Percentiles rank a stretch among this genome's conserved stretches.
Evolutionary conservation across 345 rosid species (phyloP).

Genomic region (Populus nigra): DNA sequence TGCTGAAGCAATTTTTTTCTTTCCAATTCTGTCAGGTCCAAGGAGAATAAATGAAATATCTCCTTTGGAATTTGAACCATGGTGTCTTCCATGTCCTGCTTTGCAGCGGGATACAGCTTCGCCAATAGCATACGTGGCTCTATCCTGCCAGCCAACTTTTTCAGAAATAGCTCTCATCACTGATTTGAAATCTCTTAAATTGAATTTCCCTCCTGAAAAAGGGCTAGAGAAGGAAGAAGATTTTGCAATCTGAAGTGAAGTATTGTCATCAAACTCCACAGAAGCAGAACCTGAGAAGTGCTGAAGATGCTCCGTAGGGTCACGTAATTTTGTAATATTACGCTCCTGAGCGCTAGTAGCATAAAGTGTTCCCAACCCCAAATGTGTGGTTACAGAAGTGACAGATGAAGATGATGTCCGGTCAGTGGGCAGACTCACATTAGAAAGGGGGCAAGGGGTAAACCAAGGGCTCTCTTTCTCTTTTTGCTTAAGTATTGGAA

Average conservation of each 20-base stretch:
- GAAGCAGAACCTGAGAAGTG: constrained; percentile 25
- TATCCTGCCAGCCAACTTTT: constrained; percentile 60
- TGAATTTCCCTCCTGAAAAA: constrained; percentile 22
- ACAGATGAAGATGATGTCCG: constrained; percentile 21
- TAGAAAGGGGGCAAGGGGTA: constrained; percentile 16
- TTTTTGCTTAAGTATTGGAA: constrained; percentile 20
- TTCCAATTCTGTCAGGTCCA: constrained; percentile 69
- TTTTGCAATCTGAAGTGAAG: constrained; percentile 21
- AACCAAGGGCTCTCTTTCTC: neutral
- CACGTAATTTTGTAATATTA: constrained; percentile 24
- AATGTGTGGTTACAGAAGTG: constrained; percentile 52
- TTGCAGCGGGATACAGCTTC: constrained; percentile 48
- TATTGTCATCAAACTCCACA: constrained; percentile 29
- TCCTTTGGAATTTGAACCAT: constrained; percentile 27
- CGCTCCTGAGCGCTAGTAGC: constrained; percentile 38
- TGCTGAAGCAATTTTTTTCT: constrained; percentile 55
- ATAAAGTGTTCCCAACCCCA: constrained; percentile 52
- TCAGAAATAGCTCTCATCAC: constrained; percentile 43
- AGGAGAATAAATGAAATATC: constrained; percentile 64
- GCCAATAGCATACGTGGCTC: constrained; percentile 49
- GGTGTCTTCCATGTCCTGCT: constrained; percentile 30
- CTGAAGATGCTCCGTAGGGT: constrained; percentile 22
- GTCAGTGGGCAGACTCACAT: constrained; percentile 14
- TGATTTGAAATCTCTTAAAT: constrained; percentile 45
- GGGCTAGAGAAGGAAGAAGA: constrained; percentile 25